A percentile compares a stretch with the other conserved stretches of the same genome.
phyloP scores from a whole-genome alignment of 768 basidiomycete species.

The Ramaria sp. region DNA sequence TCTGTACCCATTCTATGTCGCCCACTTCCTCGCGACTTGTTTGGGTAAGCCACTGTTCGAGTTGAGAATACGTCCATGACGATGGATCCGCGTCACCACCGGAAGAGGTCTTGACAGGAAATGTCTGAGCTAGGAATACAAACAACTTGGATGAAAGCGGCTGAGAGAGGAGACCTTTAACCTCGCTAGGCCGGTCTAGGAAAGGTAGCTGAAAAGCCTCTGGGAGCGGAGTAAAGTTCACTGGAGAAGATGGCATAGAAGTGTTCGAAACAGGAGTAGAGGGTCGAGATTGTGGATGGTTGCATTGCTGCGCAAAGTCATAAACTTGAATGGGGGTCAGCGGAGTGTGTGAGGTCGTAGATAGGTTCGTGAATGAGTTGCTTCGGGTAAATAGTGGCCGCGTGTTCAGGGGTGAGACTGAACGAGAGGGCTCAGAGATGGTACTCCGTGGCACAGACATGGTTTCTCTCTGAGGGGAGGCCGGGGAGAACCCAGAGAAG shows the following conservation, averaged over 20 bases:
- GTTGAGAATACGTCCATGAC: slow-evolving; percentile 62
- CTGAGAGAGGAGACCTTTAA: slow-evolving; percentile 50
- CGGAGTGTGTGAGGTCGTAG: slow-evolving; percentile 31
- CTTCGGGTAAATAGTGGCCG: neutral
- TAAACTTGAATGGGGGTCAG: slow-evolving; percentile 66
- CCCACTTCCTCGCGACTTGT: slow-evolving; percentile 50
- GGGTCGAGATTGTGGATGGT: slow-evolving; percentile 28
- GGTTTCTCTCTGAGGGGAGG: slow-evolving; percentile 16
- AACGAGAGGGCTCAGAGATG: slow-evolving; percentile 33
- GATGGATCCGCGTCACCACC: slow-evolving; percentile 36
- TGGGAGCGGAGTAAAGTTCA: slow-evolving; percentile 66
- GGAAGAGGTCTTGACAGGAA: slow-evolving; percentile 25
- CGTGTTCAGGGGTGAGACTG: slow-evolving; percentile 38
- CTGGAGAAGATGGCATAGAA: slow-evolving; percentile 22
- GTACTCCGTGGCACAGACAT: slow-evolving; percentile 22
- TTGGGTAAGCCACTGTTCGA: slow-evolving; percentile 57
- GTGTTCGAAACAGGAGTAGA: slow-evolving; percentile 4
- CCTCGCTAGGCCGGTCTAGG: slow-evolving; percentile 72
- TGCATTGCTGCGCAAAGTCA: slow-evolving; percentile 58
- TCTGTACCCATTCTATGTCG: slow-evolving; percentile 65
- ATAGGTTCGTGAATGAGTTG: slow-evolving; percentile 21
- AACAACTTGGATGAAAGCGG: slow-evolving; percentile 64
- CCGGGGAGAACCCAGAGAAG: slow-evolving; percentile 8
- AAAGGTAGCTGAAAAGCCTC: slow-evolving; percentile 78
- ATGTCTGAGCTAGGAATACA: slow-evolving; percentile 62